Conservation (phyloP, 192 early-diverging fungal genomes). For the Rhizoclosmatium globosum region DNA sequence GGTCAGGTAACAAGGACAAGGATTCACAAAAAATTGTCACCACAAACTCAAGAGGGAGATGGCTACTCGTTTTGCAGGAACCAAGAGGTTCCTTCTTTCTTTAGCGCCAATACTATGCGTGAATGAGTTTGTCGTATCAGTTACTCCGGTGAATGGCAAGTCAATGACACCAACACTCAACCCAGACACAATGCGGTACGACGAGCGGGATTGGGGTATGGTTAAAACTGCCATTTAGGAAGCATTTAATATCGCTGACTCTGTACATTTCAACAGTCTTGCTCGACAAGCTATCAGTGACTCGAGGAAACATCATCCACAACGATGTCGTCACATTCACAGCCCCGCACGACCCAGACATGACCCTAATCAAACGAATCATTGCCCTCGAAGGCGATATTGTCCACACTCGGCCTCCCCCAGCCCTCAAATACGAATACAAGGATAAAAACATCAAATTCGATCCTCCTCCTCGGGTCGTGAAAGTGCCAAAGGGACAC, state of each 20-base stretch:
- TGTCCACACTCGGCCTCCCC: conserved; percentile 48
- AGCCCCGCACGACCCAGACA: conserved; percentile 73
- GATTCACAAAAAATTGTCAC: not conserved
- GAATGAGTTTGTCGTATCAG: conserved; percentile 30
- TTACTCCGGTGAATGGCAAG: conserved; percentile 30
- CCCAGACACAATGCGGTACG: conserved; percentile 29
- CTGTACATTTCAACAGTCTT: not conserved
- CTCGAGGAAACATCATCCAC: not conserved
- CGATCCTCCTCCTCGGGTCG: not conserved
- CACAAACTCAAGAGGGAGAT: not conserved
- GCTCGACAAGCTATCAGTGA: conserved; percentile 32
- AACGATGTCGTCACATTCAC: conserved; percentile 55
- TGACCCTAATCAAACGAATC: conserved; percentile 83
- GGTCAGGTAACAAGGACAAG: no score
- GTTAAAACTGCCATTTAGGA: not conserved
- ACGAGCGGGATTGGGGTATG: conserved; percentile 28
- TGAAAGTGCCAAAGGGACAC: conserved; percentile 38
- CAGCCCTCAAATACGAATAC: conserved; percentile 23
- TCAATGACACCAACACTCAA: conserved; percentile 38
- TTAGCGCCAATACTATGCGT: conserved; percentile 29
- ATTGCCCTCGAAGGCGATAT: conserved; percentile 84
- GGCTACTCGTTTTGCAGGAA: not conserved
- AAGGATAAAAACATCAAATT: not conserved
- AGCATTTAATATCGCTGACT: not conserved
- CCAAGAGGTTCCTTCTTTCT: not conserved